These are phyloP conservation scores for Exophiala viscosa DNA, from an alignment of 2,329 filamentous ascomycete genomes.

Conservation along the genomic window DNA sequence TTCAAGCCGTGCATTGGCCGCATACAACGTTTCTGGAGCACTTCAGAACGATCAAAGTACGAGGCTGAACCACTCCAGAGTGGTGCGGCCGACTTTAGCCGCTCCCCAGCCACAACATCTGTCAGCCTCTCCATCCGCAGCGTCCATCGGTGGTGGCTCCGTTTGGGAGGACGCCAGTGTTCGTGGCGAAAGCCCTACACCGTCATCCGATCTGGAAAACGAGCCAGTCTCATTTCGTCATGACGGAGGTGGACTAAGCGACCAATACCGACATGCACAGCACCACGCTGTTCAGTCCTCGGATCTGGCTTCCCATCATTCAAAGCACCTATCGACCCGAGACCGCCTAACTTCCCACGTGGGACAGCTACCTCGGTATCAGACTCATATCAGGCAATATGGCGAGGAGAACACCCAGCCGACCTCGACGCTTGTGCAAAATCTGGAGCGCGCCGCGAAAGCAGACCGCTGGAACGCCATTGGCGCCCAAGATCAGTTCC, in stretches of 20 bases:
- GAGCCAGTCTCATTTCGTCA: background rate
- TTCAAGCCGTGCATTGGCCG: background rate
- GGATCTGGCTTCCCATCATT: no score
- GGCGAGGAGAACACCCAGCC: no score
- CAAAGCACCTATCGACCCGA: no score
- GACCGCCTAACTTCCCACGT: no score
- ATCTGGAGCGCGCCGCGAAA: background rate
- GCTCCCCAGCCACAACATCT: constrained; percentile 9
- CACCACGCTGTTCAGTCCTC: no score
- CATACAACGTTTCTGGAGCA: background rate
- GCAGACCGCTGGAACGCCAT: no score
- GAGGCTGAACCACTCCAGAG: constrained; percentile 4
- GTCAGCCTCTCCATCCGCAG: constrained; percentile 11
- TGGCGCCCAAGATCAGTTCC: no score
- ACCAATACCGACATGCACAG: background rate
- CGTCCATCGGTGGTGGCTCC: constrained; percentile 28
- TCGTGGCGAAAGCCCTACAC: constrained; percentile 18
- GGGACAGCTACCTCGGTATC: no score
- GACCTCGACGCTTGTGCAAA: background rate
- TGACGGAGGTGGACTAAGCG: background rate
- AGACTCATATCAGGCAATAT: no score
- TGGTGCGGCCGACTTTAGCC: constrained; percentile 6
- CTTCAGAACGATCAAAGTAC: background rate
- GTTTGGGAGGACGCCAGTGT: constrained; percentile 40
- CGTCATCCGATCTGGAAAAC: background rate